These are phyloP conservation scores for Tuber borchii DNA, from an alignment of 495 filamentous ascomycete genomes.

Conservation along the genomic window DNA sequence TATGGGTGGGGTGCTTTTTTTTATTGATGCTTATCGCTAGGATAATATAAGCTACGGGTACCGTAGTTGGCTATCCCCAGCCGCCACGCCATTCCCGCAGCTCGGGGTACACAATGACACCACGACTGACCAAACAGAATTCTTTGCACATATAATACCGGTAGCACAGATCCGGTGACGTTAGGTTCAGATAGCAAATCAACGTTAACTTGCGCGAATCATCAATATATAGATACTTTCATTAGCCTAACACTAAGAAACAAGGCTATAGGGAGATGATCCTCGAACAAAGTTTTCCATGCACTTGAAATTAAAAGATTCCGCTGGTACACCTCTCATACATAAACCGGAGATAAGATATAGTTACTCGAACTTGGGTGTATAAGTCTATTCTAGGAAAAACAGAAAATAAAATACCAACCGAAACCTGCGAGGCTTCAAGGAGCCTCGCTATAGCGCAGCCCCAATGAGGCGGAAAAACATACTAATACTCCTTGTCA, in stretches of 20 bases:
- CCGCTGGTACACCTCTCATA: not conserved
- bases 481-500: constrained; percentile 17
- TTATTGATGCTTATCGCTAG: not conserved
- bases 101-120: not conserved
- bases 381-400: not conserved
- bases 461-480: not conserved
- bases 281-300: not conserved
- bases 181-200: not conserved
- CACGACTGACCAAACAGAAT: not conserved
- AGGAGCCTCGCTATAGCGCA: not conserved
- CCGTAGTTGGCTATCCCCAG: not conserved
- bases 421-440: not conserved
- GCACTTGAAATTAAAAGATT: not conserved
- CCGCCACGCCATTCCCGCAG: not conserved
- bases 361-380: not conserved
- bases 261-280: not conserved
- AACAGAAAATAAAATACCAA: not conserved
- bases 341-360: not conserved
- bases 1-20: not conserved
- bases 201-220: not conserved
- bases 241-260: not conserved
- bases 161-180: not conserved
- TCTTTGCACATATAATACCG: not conserved
- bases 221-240: not conserved
- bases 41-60: not conserved